A percentile compares a stretch with the other conserved stretches of the same genome.
These are phyloP conservation scores for Ballota nigra DNA, from an alignment of 257 asterid species.

Conservation along the genomic window DNA sequence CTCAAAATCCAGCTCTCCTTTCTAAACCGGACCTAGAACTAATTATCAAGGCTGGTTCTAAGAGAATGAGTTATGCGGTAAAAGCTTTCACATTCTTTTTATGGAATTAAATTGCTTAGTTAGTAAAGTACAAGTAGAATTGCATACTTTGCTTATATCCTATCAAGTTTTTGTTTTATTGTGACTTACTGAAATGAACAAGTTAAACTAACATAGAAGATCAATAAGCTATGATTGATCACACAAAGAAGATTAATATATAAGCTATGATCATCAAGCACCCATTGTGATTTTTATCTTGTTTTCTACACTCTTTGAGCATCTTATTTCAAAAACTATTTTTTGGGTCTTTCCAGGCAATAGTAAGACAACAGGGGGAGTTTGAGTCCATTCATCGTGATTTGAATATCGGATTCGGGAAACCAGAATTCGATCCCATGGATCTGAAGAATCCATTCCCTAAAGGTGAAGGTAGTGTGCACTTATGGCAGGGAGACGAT, in stretches of 20 bases:
- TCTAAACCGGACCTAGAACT: conserved; percentile 55
- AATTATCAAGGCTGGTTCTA: conserved; percentile 27
- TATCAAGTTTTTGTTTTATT: not conserved
- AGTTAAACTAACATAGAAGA: too few relatives aligned
- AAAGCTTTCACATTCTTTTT: not conserved
- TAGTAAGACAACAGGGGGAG: not conserved
- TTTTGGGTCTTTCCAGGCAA: not conserved
- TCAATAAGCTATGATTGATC: not conserved
- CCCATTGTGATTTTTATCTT: not conserved
- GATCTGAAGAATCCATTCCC: not conserved
- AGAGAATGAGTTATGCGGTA: conserved; percentile 29
- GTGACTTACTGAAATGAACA: too few relatives aligned
- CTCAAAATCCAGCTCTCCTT: conserved; percentile 31
- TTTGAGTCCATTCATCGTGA: not conserved
- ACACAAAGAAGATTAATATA: too few relatives aligned
- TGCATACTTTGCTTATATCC: not conserved
- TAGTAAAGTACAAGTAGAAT: not conserved
- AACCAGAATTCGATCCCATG: not conserved
- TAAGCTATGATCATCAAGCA: too few relatives aligned
- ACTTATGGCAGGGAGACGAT: conserved; percentile 8
- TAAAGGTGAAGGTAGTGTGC: not conserved
- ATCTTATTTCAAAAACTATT: not conserved
- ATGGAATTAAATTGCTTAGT: not conserved
- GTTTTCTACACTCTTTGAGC: not conserved
- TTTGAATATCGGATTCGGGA: not conserved